phyloP scores from a whole-genome alignment of 352 stramenopile genomes.

The Globisporangium cystogenes region DNA sequence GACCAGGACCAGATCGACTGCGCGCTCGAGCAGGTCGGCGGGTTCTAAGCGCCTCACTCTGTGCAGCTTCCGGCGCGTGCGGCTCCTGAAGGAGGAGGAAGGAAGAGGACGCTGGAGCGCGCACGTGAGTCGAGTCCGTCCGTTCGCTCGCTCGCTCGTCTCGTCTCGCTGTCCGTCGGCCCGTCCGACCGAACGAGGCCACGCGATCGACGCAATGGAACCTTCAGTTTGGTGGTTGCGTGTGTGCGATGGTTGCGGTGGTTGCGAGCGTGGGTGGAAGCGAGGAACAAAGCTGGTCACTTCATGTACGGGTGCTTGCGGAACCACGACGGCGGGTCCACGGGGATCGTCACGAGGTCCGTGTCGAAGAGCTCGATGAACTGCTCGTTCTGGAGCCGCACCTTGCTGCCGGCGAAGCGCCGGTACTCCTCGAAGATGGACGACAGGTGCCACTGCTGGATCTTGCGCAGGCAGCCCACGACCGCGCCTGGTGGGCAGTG shows the following conservation, averaged over 20 bases:
- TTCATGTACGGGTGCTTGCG: slow-evolving; percentile 40
- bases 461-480: slow-evolving; percentile 89
- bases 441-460: slow-evolving; percentile 90
- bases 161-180: background rate
- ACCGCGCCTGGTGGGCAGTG: slow-evolving; percentile 42
- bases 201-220: background rate
- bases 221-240: background rate
- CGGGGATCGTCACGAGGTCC: slow-evolving; percentile 84
- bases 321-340: slow-evolving; percentile 69
- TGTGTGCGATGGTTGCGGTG: background rate
- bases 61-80: background rate
- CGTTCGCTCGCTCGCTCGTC: too few species aligned
- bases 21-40: slow-evolving; percentile 88
- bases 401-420: slow-evolving; percentile 86
- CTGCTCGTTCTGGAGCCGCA: slow-evolving; percentile 91
- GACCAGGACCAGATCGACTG: slow-evolving; percentile 98
- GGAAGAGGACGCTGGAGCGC: too few species aligned
- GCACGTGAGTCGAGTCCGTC: too few species aligned
- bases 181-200: too few species aligned
- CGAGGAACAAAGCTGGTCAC: slow-evolving; percentile 1
- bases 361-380: slow-evolving; percentile 95
- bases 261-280: background rate
- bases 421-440: slow-evolving; percentile 93
- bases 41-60: slow-evolving; percentile 26
- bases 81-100: too few species aligned